Evolutionary conservation across 768 basidiomycete genomes (phyloP), one percentile per base, ranked within the genome.

Genomic region (Agrocybe pediades): DNA sequence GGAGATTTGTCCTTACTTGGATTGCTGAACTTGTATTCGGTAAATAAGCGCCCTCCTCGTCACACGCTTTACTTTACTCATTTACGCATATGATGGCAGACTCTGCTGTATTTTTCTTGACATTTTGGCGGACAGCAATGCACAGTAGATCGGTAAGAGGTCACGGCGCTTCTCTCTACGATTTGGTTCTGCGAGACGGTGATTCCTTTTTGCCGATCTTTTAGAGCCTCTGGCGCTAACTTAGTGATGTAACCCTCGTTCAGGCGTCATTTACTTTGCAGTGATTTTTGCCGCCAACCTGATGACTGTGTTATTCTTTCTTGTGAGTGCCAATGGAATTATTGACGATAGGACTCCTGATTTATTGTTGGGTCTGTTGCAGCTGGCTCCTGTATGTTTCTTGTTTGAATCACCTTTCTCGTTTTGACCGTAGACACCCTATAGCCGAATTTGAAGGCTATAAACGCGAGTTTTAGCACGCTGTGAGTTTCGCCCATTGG

Each of bases 381-480:
- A 70, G 68, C 57, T 69, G 43, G 65, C 67, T 9, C 58, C 65
- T 11, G 68, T 67, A 51, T 27, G 67, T 50, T 24, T 13, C 1
- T 3, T n/a, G 3, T 45, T 27, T 23, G 3, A 29, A 9, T 8
- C 39, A 23, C 9, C 9, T 9, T 41, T 27, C 11, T 11, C 45
- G 27, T n/a, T n/a, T n/a, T n/a, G 48, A 9, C 9, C n/a, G 4
- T 24, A 25, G 45, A 9, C 11, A n/a, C 17, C 8, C 26, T 41
- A 6, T 36, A 71, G 68, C 61, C 67, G 1, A 69, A 74, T 50
- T 58, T 73, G 27, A 72, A 74, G 58, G 69, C 71, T 8, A 59
- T 73, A 2, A 71, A 71, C 39, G 73, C 72, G 13, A 72, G 72
- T 54, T 73, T 74, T 49, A 73, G 70, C 44, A 71, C 71, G 6